A percentile compares a stretch with the other conserved stretches of the same genome.
Conservation (phyloP, 352 stramenopile genomes). For the Phytophthora vignae region DNA sequence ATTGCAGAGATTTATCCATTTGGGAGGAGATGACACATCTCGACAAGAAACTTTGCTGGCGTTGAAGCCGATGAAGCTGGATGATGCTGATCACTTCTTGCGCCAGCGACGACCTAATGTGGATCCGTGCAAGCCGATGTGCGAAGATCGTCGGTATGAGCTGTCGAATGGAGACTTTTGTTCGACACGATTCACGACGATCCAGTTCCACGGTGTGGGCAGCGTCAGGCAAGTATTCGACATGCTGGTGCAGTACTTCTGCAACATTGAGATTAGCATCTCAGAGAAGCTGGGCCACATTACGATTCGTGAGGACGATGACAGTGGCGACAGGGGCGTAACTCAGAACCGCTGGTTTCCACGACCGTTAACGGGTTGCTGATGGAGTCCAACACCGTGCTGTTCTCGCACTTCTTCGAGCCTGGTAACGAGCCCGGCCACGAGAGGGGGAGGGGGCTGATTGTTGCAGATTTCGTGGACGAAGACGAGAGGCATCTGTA, state of each 20-base stretch:
- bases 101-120: slow-evolving; percentile 33
- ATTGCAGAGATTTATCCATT: slow-evolving; percentile 41
- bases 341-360: slow-evolving; percentile 47
- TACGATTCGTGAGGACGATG: slow-evolving; percentile 51
- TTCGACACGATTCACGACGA: slow-evolving; percentile 38
- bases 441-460: slow-evolving; percentile 32
- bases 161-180: slow-evolving; percentile 38
- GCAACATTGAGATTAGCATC: slow-evolving; percentile 53
- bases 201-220: slow-evolving; percentile 38
- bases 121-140: slow-evolving; percentile 42
- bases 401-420: slow-evolving; percentile 45
- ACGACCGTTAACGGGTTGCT: slow-evolving; percentile 40
- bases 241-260: slow-evolving; percentile 42
- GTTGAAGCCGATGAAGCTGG: slow-evolving; percentile 40
- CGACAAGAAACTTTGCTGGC: slow-evolving; percentile 28
- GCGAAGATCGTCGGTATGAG: slow-evolving; percentile 42
- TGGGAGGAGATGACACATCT: slow-evolving; percentile 16
- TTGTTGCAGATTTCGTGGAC: slow-evolving; percentile 49
- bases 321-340: slow-evolving; percentile 33
- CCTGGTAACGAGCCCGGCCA: slow-evolving; percentile 12
- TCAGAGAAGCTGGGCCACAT: slow-evolving; percentile 48
- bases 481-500: slow-evolving; percentile 49
- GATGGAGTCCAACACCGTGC: slow-evolving; percentile 46
- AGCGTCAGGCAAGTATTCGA: slow-evolving; percentile 49
- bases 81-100: slow-evolving; percentile 41